Conservation (phyloP, 2,329 filamentous ascomycete genomes). For the Plectosphaerella sp. region DNA sequence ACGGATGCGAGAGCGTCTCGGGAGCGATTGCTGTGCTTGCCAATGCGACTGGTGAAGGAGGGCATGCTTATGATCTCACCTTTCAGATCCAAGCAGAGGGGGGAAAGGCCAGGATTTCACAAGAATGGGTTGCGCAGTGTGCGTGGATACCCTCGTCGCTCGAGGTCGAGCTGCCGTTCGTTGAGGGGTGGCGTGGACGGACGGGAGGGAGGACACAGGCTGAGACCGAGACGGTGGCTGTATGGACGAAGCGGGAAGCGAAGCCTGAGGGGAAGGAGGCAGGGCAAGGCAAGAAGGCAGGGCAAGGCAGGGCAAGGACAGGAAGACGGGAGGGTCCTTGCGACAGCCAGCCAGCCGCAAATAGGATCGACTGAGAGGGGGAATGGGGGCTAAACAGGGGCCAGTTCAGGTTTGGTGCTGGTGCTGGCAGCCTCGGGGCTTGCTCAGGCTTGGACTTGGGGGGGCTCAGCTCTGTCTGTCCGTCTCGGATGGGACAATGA, state of each 20-base stretch:
- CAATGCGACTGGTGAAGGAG: constrained; percentile 45
- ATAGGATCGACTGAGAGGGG: too few relatives aligned
- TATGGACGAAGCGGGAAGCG: not conserved
- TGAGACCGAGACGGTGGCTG: too few relatives aligned
- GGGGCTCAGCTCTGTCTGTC: too few relatives aligned
- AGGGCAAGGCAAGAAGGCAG: not conserved
- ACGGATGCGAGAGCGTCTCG: constrained; percentile 45
- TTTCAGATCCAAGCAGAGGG: not conserved
- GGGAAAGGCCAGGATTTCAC: too few relatives aligned
- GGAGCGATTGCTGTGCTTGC: constrained; percentile 52
- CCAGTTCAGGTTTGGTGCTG: too few relatives aligned
- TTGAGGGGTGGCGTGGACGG: too few relatives aligned
- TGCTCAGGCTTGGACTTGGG: not conserved
- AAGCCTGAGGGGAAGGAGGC: not conserved
- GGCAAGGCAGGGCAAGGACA: not conserved
- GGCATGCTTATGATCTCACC: constrained; percentile 36
- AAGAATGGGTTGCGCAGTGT: too few relatives aligned
- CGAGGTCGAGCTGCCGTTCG: too few relatives aligned
- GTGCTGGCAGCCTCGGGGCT: not conserved
- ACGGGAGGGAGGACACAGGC: too few relatives aligned
- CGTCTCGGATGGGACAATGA: too few relatives aligned
- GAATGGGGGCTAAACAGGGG: not conserved
- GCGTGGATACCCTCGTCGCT: too few relatives aligned
- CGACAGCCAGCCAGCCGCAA: too few relatives aligned
- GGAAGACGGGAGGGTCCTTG: not conserved